Evolutionary conservation across 148 eudicot genomes (phyloP), one percentile per base, ranked within the genome.

Genomic region (Pharnaceum exiguum): DNA sequence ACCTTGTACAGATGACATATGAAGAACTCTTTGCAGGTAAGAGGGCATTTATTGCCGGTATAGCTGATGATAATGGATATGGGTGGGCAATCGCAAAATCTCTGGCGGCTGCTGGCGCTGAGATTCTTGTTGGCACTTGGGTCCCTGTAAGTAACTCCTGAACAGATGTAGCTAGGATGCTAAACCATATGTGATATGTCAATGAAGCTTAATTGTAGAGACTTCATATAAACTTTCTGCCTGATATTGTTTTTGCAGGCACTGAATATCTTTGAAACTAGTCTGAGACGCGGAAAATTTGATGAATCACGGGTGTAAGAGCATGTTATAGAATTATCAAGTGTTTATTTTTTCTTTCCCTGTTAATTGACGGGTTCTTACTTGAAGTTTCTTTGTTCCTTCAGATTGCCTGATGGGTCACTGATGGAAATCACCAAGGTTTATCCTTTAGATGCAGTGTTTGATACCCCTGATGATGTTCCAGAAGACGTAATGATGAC

Each of bases 11-110:
- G 18, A 26, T 31, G 4, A 50, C 37, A 1, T 49, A n/a, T 31
- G 40, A 0, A 33, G 18, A 32, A 12, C 7, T 46, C 26, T 60
- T 30, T 65, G 45, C 40, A 90, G 97, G 97, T 61, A 87, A 90
- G 71, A 82, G 87, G 68, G 97, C 97, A 48, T 90, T 90, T 66
- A 84, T 90, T 37, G 97, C 97, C 43, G 97, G 97, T 26, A 67
- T 90, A 55, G 95, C 97, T 65, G 97, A 90, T 76, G 97, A 90
- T 72, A 90, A 77, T 60, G 97, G 97, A 68, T 90, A 90, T 68
- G 97, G 97, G 63, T 90, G 97, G 97, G 97, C 97, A 33, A 90
- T 90, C 52, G 97, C 97, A 26, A 90, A 84, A 54, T 86, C 97
- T 53, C 74, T 90, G 44, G 91, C 91, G 51, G 97, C 97, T 58